Evolutionary conservation across 257 asterid species (phyloP).

Genomic region (Solanum chiquidenum): DNA sequence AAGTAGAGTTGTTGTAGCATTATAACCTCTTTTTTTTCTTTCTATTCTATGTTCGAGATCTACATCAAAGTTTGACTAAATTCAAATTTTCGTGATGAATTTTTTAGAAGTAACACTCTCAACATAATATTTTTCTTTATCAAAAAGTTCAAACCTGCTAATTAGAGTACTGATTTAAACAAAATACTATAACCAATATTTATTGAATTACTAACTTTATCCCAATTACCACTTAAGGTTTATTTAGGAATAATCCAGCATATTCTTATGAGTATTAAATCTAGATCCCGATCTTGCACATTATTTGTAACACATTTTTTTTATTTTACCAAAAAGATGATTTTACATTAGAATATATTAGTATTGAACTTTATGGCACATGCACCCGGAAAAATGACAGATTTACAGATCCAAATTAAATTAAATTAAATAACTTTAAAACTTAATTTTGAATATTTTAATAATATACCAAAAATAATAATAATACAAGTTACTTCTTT

Average conservation of each 20-base stretch:
- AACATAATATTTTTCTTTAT: background rate
- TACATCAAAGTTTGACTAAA: rapidly evolving
- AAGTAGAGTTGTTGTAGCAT: background rate
- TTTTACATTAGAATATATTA: background rate
- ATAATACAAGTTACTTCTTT: background rate
- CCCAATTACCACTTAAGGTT: too few relatives aligned
- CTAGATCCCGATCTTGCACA: background rate
- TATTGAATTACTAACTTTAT: too few relatives aligned
- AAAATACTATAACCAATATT: too few relatives aligned
- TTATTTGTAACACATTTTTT: background rate
- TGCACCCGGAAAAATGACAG: background rate
- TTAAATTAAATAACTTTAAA: background rate
- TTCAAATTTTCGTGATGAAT: rapidly evolving
- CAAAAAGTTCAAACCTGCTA: too few relatives aligned
- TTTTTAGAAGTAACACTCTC: background rate
- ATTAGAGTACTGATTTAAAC: too few relatives aligned
- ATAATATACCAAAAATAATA: background rate
- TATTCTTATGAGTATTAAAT: background rate
- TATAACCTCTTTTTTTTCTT: background rate
- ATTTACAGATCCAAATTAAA: background rate
- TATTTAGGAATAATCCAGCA: background rate
- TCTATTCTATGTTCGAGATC: background rate
- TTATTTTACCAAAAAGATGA: background rate
- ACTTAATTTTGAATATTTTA: background rate
- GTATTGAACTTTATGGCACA: background rate